Conservation (phyloP, 179 eudicot genomes). For the Patellifolia procumbens region DNA sequence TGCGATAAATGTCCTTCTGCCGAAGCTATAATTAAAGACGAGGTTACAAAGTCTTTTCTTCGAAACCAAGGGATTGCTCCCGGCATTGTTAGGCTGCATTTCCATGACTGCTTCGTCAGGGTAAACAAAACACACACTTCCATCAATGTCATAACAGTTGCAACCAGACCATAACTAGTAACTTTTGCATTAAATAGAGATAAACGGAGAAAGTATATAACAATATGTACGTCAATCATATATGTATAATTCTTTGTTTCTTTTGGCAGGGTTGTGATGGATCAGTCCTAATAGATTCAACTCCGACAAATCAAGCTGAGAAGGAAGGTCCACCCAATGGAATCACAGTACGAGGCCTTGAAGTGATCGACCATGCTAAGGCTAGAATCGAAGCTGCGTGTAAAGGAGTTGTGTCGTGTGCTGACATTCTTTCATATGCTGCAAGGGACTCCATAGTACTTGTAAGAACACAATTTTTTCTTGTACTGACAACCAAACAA, state of each 20-base stretch:
- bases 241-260: background rate
- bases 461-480: slow-evolving; percentile 33
- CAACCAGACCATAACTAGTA: too few species aligned
- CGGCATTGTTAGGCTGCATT: slow-evolving; percentile 43
- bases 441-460: slow-evolving; percentile 69
- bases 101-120: slow-evolving; percentile 49
- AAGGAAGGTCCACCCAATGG: slow-evolving; percentile 69
- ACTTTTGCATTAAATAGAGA: too few species aligned
- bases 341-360: slow-evolving; percentile 62
- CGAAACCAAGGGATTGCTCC: slow-evolving; percentile 36
- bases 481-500: background rate
- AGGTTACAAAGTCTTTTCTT: slow-evolving; percentile 41
- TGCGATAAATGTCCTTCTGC: slow-evolving; percentile 33
- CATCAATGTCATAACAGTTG: too few species aligned
- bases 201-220: too few species aligned
- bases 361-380: slow-evolving; percentile 73
- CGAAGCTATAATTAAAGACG: slow-evolving; percentile 36
- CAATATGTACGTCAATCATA: background rate
- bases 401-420: slow-evolving; percentile 73
- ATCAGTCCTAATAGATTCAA: slow-evolving; percentile 74
- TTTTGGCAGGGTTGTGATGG: slow-evolving; percentile 76
- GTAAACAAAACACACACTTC: background rate
- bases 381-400: slow-evolving; percentile 59
- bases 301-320: slow-evolving; percentile 62
- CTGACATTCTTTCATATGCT: slow-evolving; percentile 84